Conservation (phyloP, 2,329 filamentous ascomycete species). For the Aspergillus proliferans region DNA sequence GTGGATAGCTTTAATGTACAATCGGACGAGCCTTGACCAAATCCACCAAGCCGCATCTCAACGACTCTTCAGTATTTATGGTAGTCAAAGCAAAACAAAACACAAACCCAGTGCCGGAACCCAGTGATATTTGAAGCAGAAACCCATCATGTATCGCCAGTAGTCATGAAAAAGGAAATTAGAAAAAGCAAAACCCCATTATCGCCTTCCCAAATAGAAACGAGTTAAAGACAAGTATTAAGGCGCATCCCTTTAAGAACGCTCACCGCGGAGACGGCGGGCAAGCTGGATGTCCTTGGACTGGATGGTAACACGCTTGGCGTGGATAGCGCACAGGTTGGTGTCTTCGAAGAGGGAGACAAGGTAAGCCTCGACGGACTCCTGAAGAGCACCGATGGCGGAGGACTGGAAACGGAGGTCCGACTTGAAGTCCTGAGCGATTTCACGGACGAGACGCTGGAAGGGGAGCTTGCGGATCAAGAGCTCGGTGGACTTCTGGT, state of each 20-base stretch:
- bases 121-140: constrained; percentile 35
- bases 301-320: constrained; percentile 97
- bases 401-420: constrained; percentile 97
- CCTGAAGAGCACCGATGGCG: constrained; percentile 93
- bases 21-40: constrained; percentile 23
- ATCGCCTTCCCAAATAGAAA: constrained; percentile 36
- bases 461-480: constrained; percentile 96
- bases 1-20: constrained; percentile 30
- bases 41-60: constrained; percentile 20
- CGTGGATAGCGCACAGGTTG: constrained; percentile 97
- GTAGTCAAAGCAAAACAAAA: constrained; percentile 24
- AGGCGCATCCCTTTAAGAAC: constrained; percentile 57
- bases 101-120: constrained; percentile 32
- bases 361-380: constrained; percentile 97
- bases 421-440: constrained; percentile 91
- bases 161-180: constrained; percentile 34
- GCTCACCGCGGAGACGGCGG: constrained; percentile 88
- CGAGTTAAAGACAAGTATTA: constrained; percentile 20
- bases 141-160: constrained; percentile 41
- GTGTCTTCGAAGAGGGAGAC: constrained; percentile 98
- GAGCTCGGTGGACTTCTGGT: constrained; percentile 96
- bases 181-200: constrained; percentile 27
- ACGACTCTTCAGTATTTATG: constrained; percentile 25
- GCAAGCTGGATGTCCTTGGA: constrained; percentile 94
- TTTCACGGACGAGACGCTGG: constrained; percentile 95